Conservation (phyloP, 352 stramenopile species). For the Pythium rhizo-oryzae region DNA sequence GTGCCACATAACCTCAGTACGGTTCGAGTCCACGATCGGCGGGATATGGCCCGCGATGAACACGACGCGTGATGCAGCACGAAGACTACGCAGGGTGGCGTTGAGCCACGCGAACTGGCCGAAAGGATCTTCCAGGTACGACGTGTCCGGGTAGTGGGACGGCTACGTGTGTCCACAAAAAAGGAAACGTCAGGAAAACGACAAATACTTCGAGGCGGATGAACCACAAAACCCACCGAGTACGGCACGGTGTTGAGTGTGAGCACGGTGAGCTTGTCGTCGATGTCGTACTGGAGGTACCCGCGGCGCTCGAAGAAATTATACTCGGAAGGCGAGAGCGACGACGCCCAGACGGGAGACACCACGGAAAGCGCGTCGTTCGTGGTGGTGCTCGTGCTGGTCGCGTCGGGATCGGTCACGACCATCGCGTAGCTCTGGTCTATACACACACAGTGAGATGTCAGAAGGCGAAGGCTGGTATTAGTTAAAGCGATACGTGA, state of each 20-base stretch:
- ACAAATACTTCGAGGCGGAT: background rate
- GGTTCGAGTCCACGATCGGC: conserved; percentile 88
- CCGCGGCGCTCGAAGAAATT: conserved; percentile 56
- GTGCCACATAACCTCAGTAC: conserved; percentile 83
- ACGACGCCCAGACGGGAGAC: conserved; percentile 49
- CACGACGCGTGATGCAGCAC: conserved; percentile 47
- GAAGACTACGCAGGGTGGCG: conserved; percentile 57
- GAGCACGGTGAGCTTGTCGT: conserved; percentile 65
- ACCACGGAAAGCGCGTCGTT: conserved; percentile 69
- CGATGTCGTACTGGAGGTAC: conserved; percentile 66
- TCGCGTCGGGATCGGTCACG: conserved; percentile 54
- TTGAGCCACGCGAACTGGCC: conserved; percentile 91
- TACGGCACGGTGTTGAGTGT: conserved; percentile 86
- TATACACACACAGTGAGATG: conserved; percentile 20
- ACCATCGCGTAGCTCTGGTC: conserved; percentile 79
- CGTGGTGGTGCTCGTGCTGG: conserved; percentile 8
- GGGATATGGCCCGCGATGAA: conserved; percentile 93
- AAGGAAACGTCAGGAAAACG: background rate
- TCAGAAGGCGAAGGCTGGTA: background rate
- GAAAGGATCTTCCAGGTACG: conserved; percentile 77
- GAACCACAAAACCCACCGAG: conserved; percentile 39
- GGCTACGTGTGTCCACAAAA: conserved; percentile 35
- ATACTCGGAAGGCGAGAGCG: conserved; percentile 55
- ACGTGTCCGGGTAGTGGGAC: conserved; percentile 77
- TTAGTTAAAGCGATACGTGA: background rate